phyloP scores from a whole-genome alignment of 352 stramenopile species.

The Sclerospora graminicola region DNA sequence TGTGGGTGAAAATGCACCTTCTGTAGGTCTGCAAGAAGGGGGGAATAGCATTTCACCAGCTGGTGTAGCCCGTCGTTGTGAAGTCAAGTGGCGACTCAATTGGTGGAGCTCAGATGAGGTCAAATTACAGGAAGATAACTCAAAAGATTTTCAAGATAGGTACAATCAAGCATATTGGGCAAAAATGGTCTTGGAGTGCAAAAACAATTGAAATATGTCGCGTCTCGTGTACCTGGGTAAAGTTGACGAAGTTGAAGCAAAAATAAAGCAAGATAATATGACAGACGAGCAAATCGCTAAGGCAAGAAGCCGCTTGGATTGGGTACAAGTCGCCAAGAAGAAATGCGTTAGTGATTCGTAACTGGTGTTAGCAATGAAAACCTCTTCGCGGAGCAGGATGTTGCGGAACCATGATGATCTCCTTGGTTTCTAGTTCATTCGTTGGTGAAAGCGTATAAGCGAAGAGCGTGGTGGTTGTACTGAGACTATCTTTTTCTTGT shows the following conservation, averaged over 20 bases:
- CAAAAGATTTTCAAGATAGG: conserved; percentile 41
- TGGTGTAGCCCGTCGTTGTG: neutral
- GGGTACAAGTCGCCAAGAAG: conserved; percentile 16
- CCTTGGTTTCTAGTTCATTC: too few species aligned
- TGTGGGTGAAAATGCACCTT: conserved; percentile 7
- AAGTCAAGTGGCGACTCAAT: conserved; percentile 36
- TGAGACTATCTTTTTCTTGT: too few species aligned
- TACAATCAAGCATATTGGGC: conserved; percentile 40
- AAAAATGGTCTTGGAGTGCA: too few species aligned
- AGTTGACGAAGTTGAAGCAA: too few species aligned
- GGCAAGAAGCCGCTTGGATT: conserved; percentile 34
- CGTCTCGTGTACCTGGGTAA: too few species aligned
- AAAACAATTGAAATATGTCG: too few species aligned
- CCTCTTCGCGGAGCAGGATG: conserved; percentile 17
- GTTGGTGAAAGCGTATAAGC: too few species aligned
- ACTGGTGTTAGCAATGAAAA: conserved; percentile 4
- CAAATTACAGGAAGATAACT: too few species aligned
- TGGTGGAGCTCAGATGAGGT: conserved; percentile 40
- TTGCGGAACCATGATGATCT: too few species aligned
- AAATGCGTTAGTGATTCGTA: conserved; percentile 7
- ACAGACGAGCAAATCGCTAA: too few species aligned
- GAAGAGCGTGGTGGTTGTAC: too few species aligned
- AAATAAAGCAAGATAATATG: too few species aligned
- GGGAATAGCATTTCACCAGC: neutral
- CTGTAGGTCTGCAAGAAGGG: neutral